phyloP scores from a whole-genome alignment of 2,329 filamentous ascomycete genomes.

The Arthrobotrys megalospora region DNA sequence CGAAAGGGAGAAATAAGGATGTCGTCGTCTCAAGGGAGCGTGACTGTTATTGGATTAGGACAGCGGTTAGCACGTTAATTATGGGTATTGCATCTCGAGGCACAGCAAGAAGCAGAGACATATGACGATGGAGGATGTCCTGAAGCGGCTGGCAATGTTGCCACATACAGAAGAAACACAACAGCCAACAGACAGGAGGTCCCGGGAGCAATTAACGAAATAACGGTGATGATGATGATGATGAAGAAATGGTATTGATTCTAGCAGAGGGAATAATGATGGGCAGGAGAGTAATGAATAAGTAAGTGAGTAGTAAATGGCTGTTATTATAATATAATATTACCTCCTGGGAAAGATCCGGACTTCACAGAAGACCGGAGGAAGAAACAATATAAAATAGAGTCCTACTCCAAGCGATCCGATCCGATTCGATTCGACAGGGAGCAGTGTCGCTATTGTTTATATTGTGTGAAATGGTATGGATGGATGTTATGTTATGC shows the following conservation, averaged over 20 bases:
- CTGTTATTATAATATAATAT: background rate
- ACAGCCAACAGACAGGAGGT: slow-evolving; percentile 42
- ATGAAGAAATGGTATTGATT: slow-evolving; percentile 19
- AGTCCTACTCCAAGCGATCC: slow-evolving; percentile 14
- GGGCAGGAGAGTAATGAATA: background rate
- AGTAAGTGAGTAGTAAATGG: no score
- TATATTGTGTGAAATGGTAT: background rate
- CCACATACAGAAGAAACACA: slow-evolving; percentile 12
- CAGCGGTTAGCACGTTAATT: slow-evolving; percentile 33
- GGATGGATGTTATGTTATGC: slow-evolving; percentile 10
- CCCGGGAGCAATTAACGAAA: slow-evolving; percentile 11
- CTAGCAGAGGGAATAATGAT: background rate
- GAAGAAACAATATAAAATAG: slow-evolving; percentile 31
- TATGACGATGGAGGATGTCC: slow-evolving; percentile 17
- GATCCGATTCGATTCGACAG: slow-evolving; percentile 2
- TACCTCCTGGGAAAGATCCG: slow-evolving; percentile 53
- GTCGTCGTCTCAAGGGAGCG: slow-evolving; percentile 22
- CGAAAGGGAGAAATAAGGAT: slow-evolving; percentile 30
- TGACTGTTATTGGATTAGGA: slow-evolving; percentile 21
- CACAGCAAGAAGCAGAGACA: slow-evolving; percentile 27
- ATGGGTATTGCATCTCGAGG: slow-evolving; percentile 3
- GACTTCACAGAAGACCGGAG: slow-evolving; percentile 45
- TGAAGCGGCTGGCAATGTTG: slow-evolving; percentile 14
- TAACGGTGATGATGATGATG: slow-evolving; percentile 1
- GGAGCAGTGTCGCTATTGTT: slow-evolving; percentile 40